Conservation (phyloP, 345 rosid species). For the Aurinia saxatilis region DNA sequence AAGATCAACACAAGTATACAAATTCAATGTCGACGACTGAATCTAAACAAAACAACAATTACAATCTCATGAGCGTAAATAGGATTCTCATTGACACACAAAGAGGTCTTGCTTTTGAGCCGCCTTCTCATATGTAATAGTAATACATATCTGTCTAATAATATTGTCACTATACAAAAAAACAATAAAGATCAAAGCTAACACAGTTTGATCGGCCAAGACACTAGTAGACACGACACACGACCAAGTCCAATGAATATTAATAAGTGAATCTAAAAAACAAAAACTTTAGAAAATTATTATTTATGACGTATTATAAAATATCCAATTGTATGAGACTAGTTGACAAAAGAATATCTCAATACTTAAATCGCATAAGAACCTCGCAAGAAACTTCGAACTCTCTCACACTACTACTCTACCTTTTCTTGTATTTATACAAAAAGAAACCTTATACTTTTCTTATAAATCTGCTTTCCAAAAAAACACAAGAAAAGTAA, state of each 20-base stretch:
- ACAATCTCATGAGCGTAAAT: not conserved
- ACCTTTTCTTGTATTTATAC: not conserved
- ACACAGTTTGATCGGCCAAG: not conserved
- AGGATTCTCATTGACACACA: not conserved
- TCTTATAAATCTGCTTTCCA: not conserved
- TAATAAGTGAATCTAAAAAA: not conserved
- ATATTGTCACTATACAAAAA: not conserved
- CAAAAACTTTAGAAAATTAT: not conserved
- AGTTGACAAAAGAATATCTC: not conserved
- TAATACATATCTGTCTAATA: not conserved
- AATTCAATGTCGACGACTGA: constrained; percentile 2
- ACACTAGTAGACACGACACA: not conserved
- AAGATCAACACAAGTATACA: not conserved
- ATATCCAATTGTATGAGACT: not conserved
- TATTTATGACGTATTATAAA: not conserved
- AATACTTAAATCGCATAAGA: not conserved
- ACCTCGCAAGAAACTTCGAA: constrained; percentile 6
- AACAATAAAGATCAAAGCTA: not conserved
- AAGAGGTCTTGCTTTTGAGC: not conserved
- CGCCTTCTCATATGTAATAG: not conserved
- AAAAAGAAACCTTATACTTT: not conserved
- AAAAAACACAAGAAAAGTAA: not conserved
- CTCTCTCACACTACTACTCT: not conserved
- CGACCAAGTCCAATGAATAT: constrained; percentile 16
- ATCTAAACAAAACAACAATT: not conserved